Evolutionary conservation across 2,329 filamentous ascomycete species (phyloP), one percentile per base, ranked within the genome.

Genomic region (Pestalotiopsis sp.): DNA sequence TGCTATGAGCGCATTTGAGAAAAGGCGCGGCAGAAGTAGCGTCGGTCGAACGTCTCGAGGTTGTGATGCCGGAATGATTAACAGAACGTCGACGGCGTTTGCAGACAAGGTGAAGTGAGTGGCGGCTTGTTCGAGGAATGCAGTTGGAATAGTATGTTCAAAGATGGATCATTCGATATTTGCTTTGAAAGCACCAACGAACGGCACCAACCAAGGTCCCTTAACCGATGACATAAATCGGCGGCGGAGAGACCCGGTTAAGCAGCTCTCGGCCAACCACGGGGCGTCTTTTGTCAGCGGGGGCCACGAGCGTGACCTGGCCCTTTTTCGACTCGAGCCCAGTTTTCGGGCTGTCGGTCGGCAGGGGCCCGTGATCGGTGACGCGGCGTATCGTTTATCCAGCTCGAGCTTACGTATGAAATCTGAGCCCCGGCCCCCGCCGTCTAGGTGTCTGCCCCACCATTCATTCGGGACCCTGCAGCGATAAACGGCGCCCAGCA

Each of bases 191-290:
- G 65, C 65, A 66, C 45, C 11, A 60, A 39, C 52, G 6, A 60
- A 31, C 64, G 60, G 23, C 45, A 49, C 23, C 23, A 64, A 23
- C 41, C n/a, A 49, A 27, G 60, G 20, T 23, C 62, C 27, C n/a
- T 39, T 45, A 57, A 39, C 65, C 57, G 65, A 67, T 67, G 65
- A 67, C 65, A 67, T 67, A 67, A 11, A 55, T 17, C 36, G 55
- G 64, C 39, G 39, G 64, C 64, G 55, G 55, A 31, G 49, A 65
- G 27, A 57, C 41, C 63, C 63, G 36, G 20, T 23, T 60, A 25
- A 20, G 14, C 23, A 52, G 14, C 27, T 20, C 13, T 11, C 41
- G 49, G 45, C 67, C 58, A 69, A 66, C 63, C 67, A 69, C 55
- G 55, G 52, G 14, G 14, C 49, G 12, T 31, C 31, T 14, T 58